These are phyloP conservation scores for Hypoxylon fragiforme DNA, from an alignment of 495 filamentous ascomycete species.

Conservation along the genomic window DNA sequence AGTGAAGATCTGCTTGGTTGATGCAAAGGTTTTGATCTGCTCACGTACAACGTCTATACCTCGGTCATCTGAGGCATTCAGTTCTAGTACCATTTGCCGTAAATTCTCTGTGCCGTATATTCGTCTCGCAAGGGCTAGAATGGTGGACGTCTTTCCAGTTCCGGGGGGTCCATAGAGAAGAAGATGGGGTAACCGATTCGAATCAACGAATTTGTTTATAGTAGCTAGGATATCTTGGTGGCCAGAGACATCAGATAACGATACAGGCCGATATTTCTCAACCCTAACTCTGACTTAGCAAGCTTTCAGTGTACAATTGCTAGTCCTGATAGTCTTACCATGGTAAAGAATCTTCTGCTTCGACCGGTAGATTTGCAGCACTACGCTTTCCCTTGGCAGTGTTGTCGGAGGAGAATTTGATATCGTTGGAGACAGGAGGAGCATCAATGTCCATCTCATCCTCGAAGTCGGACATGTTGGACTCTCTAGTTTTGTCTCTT, in stretches of 20 bases:
- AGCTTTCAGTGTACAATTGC: background rate
- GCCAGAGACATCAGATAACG: constrained; percentile 90
- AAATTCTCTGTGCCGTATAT: constrained; percentile 94
- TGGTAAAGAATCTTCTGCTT: constrained; percentile 91
- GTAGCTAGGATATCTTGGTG: constrained; percentile 96
- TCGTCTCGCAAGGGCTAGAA: constrained; percentile 83
- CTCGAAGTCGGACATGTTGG: constrained; percentile 85
- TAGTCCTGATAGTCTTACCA: constrained; percentile 61
- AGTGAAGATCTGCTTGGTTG: constrained; percentile 64
- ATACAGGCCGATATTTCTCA: constrained; percentile 94
- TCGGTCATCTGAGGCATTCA: constrained; percentile 95
- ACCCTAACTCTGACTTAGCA: constrained; percentile 63
- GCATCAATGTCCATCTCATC: constrained; percentile 89
- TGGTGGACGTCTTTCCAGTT: constrained; percentile 96
- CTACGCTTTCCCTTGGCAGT: constrained; percentile 85
- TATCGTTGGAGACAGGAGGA: constrained; percentile 58
- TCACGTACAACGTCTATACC: constrained; percentile 98
- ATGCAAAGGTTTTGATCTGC: constrained; percentile 98
- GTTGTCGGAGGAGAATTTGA: constrained; percentile 64
- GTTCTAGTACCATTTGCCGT: constrained; percentile 96
- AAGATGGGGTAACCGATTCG: constrained; percentile 91
- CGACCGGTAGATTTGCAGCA: constrained; percentile 88
- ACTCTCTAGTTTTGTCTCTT: background rate
- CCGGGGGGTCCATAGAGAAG: constrained; percentile 97
- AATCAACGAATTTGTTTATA: constrained; percentile 94